Conservation (phyloP, 129 eudicot species). For the Heracleum sosnowskyi region DNA sequence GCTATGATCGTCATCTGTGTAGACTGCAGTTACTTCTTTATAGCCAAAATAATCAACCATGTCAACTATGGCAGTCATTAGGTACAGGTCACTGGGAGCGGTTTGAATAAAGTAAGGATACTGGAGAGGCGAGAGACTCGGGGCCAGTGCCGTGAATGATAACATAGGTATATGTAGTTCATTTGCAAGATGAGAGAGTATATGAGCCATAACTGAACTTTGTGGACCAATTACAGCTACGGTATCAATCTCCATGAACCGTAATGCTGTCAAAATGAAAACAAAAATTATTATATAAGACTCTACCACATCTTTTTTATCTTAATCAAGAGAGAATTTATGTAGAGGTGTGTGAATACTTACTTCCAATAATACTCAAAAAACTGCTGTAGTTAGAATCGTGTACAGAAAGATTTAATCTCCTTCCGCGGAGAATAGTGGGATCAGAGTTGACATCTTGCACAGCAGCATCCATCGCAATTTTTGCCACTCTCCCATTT, state of each 20-base stretch:
- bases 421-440: constrained; percentile 43
- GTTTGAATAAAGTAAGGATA: constrained; percentile 82
- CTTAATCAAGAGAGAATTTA: background rate
- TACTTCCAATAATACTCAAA: constrained; percentile 80
- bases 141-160: constrained; percentile 91
- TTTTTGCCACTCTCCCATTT: constrained; percentile 49
- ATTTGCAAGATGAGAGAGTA: constrained; percentile 77
- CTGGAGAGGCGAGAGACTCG: constrained; percentile 75
- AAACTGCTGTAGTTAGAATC: constrained; percentile 78
- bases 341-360: background rate
- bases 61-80: constrained; percentile 83
- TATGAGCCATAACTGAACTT: constrained; percentile 68
- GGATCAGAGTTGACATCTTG: constrained; percentile 77
- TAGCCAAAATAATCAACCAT: constrained; percentile 51
- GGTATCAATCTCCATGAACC: constrained; percentile 62
- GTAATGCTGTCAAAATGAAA: constrained; percentile 39
- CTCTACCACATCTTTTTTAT: background rate
- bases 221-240: constrained; percentile 87
- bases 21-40: constrained; percentile 54
- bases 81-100: constrained; percentile 76
- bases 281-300: background rate
- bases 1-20: constrained; percentile 60
- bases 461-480: constrained; percentile 87
- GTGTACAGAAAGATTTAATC: constrained; percentile 42
- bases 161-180: constrained; percentile 79